Evolutionary conservation across 169 alveolate genomes (phyloP).

Genomic region (Cyclospora cayetanensis): DNA sequence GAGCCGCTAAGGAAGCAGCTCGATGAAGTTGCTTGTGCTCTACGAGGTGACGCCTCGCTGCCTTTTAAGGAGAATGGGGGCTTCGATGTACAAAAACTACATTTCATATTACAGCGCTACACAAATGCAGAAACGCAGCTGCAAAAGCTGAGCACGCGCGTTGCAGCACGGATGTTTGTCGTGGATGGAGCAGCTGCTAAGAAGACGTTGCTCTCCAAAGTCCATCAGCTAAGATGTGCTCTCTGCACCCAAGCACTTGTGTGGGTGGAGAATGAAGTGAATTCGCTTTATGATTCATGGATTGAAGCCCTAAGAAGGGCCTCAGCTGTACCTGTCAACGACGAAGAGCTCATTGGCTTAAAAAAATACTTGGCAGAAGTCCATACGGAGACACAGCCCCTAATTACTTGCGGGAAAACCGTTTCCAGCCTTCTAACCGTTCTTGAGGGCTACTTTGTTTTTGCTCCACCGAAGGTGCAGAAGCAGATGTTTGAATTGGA

Average conservation of each 20-base stretch:
- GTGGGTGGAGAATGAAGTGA: conserved; percentile 55
- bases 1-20: conserved; percentile 51
- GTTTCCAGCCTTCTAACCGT: not conserved
- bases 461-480: conserved; percentile 35
- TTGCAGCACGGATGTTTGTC: conserved; percentile 19
- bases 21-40: conserved; percentile 37
- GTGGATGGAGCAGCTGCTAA: conserved; percentile 51
- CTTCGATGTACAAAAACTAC: not conserved
- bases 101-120: not conserved
- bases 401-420: conserved; percentile 13
- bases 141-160: not conserved
- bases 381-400: conserved; percentile 52
- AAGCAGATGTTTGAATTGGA: conserved; percentile 55
- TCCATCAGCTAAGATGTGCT: not conserved
- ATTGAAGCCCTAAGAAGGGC: conserved; percentile 25
- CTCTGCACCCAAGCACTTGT: conserved; percentile 44
- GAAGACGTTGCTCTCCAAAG: conserved; percentile 25
- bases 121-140: conserved; percentile 22
- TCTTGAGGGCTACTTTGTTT: conserved; percentile 38
- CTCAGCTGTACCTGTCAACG: conserved; percentile 38
- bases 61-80: not conserved
- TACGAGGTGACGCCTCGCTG: not conserved
- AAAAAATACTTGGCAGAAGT: conserved; percentile 43
- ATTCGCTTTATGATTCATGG: conserved; percentile 28
- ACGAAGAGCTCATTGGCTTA: conserved; percentile 31